These are phyloP conservation scores for Eucalyptus rudis DNA, from an alignment of 345 rosid genomes.

Conservation along the genomic window DNA sequence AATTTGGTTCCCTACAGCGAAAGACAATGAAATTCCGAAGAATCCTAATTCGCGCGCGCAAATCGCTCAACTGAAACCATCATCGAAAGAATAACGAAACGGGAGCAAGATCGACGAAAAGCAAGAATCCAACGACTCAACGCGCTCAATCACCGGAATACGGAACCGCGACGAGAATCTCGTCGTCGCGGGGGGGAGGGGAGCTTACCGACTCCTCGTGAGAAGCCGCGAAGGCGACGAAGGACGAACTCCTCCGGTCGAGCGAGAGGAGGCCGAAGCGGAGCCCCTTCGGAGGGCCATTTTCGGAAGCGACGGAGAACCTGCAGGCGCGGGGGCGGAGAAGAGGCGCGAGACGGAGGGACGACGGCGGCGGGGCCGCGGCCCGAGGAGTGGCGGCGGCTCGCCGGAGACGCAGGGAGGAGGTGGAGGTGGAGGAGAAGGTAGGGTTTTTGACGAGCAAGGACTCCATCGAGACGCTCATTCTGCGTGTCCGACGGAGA, in stretches of 20 bases:
- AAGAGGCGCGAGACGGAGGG: neutral
- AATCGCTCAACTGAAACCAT: neutral
- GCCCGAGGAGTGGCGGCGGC: neutral
- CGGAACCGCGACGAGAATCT: neutral
- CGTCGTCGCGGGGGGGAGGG: too few relatives aligned
- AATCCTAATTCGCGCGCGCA: neutral
- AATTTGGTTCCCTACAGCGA: neutral
- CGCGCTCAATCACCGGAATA: neutral
- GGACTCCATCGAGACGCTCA: neutral
- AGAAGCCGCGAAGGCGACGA: neutral
- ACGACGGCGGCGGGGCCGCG: neutral
- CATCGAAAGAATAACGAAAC: neutral
- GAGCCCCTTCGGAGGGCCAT: neutral
- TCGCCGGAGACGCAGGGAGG: neutral
- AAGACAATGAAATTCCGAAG: neutral
- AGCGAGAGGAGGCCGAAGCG: neutral
- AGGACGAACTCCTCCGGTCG: neutral
- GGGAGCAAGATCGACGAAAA: neutral
- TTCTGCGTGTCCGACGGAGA: neutral
- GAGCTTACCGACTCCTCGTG: slow-evolving; percentile 3
- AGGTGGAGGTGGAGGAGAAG: neutral
- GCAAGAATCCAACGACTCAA: neutral
- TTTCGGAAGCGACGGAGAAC: neutral
- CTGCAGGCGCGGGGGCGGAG: neutral
- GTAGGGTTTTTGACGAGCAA: neutral